Evolutionary conservation across 345 rosid species (phyloP).

Genomic region (Raphanus sativus): DNA sequence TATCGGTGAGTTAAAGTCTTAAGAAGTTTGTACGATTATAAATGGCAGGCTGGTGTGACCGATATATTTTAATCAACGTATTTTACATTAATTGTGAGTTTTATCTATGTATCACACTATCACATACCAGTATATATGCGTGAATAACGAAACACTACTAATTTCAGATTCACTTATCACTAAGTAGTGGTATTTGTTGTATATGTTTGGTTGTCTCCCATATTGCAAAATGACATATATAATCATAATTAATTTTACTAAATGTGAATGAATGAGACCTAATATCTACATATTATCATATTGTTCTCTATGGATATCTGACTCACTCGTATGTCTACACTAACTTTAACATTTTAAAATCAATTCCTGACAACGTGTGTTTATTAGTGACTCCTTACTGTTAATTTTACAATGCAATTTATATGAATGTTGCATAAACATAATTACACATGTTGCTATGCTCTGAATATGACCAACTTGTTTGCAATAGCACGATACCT

Average conservation of each 20-base stretch:
- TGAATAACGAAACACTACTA: neutral
- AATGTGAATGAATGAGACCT: conserved; percentile 22
- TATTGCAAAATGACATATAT: conserved; percentile 14
- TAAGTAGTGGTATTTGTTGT: conserved; percentile 32
- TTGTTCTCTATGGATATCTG: conserved; percentile 38
- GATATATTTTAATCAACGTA: neutral
- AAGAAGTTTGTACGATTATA: neutral
- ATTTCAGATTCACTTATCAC: conserved; percentile 30
- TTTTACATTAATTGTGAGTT: neutral
- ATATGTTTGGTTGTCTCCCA: conserved; percentile 34
- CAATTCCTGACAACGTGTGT: conserved; percentile 12
- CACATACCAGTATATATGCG: neutral
- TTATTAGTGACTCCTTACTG: conserved; percentile 14
- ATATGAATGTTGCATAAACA: neutral
- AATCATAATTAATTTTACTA: neutral
- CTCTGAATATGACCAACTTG: neutral
- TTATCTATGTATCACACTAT: neutral
- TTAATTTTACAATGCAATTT: neutral
- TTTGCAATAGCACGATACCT: neutral
- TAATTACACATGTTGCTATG: neutral
- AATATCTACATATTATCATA: conserved; percentile 31
- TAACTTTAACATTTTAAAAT: conserved; percentile 12
- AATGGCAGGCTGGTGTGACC: neutral
- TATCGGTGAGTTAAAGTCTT: neutral
- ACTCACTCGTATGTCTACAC: conserved; percentile 32